Evolutionary conservation across 176 grass and related monocot species (phyloP), one percentile per base, ranked within the genome.

Genomic region (Hordeum marinum): DNA sequence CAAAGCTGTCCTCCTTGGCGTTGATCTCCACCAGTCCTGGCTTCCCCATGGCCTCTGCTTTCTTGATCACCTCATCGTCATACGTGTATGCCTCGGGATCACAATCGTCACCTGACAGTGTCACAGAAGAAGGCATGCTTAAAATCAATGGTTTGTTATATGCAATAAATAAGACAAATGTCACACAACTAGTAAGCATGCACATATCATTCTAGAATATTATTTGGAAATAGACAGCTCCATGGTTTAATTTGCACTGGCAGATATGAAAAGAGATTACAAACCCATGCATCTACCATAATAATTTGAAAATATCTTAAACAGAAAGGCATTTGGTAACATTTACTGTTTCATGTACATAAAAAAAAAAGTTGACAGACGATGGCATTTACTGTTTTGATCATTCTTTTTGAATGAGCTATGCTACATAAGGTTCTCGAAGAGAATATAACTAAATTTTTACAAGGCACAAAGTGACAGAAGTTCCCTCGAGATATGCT

Each of bases 21-120:
- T 73, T 92, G 80, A 99, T 94, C 82, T 94, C 96, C 5, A 99
- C 61, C 25, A 99, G 57, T 68, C 94, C 96, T 21, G 96, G 90
- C 80, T 94, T 94, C 43, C 91, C 96, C 90, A 99, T 92, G 21
- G 96, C 91, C 43, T 96, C 96, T 6, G 94, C 84, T 84, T 96
- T 94, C 88, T 96, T 96, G 77, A 99, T 86, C 58, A 95, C 93
- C 88, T 98, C 96, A 5, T 95, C 93, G 0, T 98, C 96, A 7
- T 95, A 98, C 0, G 96, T 98, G 37, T 98, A 98, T 14, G 86
- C 90, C 86, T 96, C 96, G 5, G 84, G 34, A 80, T 99, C 55
- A 82, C 37, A 21, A 91, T 82, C 42, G 84, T 80, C 35, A 94
- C 91, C 93, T 99, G 76, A 78, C 29, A 66, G 32, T 50, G 4